phyloP scores from a whole-genome alignment of 352 stramenopile genomes.

The Pythium vanterpoolii region DNA sequence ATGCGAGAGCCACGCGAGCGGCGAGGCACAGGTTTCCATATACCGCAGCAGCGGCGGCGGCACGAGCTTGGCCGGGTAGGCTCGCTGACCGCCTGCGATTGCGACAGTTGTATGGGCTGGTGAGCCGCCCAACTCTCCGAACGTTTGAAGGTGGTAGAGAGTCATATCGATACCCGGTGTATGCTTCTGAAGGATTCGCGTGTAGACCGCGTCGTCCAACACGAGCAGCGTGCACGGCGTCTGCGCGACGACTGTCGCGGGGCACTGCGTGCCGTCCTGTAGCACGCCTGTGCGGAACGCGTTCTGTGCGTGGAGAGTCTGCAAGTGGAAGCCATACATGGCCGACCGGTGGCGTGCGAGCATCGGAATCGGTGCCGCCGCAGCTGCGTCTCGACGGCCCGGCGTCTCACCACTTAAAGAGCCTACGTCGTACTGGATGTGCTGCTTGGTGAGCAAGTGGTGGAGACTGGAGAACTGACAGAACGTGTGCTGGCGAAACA shows the following conservation, averaged over 20 bases:
- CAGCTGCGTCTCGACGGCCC: neutral
- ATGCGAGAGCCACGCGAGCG: constrained; percentile 29
- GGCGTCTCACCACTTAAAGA: constrained; percentile 19
- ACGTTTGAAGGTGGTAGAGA: constrained; percentile 4
- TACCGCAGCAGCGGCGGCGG: constrained; percentile 19
- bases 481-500: constrained; percentile 62
- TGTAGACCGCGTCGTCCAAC: constrained; percentile 44
- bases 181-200: constrained; percentile 34
- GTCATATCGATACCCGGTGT: constrained; percentile 32
- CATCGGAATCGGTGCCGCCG: neutral
- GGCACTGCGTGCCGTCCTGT: constrained; percentile 32
- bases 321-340: constrained; percentile 54
- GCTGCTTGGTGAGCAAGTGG: constrained; percentile 24
- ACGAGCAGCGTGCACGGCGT: constrained; percentile 52
- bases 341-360: constrained; percentile 30
- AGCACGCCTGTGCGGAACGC: constrained; percentile 57
- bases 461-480: constrained; percentile 37
- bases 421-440: constrained; percentile 16
- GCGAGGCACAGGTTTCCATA: constrained; percentile 21
- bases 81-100: neutral
- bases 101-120: neutral
- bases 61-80: neutral
- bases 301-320: constrained; percentile 48
- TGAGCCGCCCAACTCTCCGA: neutral
- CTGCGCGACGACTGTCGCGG: constrained; percentile 49